Percentiles rank a stretch among this genome's conserved stretches.
Evolutionary conservation across 2,329 filamentous ascomycete genomes (phyloP).

Genomic region (Fusarium kyushuense): DNA sequence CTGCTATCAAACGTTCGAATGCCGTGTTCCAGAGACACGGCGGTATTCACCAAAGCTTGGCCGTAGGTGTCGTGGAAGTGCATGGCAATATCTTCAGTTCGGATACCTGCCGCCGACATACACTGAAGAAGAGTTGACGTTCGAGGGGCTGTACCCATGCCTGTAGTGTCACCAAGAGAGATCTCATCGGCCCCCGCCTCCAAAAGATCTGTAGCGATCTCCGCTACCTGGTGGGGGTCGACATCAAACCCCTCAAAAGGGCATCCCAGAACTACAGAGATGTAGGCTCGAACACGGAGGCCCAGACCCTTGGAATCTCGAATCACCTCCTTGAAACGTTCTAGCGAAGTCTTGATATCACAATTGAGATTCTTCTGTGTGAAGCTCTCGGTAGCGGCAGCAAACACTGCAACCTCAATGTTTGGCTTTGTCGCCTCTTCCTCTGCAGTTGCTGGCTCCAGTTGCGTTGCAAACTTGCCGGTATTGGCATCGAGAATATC

Average conservation of each 20-base stretch:
- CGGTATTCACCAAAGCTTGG: conserved; percentile 84
- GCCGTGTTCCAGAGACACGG: conserved; percentile 81
- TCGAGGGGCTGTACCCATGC: conserved; percentile 84
- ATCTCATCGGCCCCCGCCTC: conserved; percentile 94
- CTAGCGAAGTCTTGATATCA: conserved; percentile 78
- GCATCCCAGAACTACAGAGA: conserved; percentile 84
- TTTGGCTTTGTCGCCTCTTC: conserved; percentile 59
- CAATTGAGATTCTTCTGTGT: conserved; percentile 86
- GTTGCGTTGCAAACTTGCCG: conserved; percentile 63
- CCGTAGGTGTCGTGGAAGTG: conserved; percentile 94
- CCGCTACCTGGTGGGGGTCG: conserved; percentile 71
- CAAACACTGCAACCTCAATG: conserved; percentile 83
- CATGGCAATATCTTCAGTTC: conserved; percentile 78
- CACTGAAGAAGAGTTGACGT: conserved; percentile 74
- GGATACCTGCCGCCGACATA: conserved; percentile 74
- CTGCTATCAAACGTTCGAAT: conserved; percentile 83
- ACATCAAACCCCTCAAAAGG: conserved; percentile 78
- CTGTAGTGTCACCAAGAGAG: conserved; percentile 88
- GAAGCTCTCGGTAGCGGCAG: conserved; percentile 84
- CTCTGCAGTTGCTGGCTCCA: conserved; percentile 56
- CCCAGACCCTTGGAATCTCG: conserved; percentile 72
- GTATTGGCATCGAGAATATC: conserved; percentile 65
- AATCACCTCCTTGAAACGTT: conserved; percentile 78
- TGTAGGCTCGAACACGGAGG: conserved; percentile 80
- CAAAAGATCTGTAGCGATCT: conserved; percentile 76